Evolutionary conservation across 768 basidiomycete species (phyloP), one percentile per base, ranked within the genome.

Genomic region (Pleurotus tuber-regium): DNA sequence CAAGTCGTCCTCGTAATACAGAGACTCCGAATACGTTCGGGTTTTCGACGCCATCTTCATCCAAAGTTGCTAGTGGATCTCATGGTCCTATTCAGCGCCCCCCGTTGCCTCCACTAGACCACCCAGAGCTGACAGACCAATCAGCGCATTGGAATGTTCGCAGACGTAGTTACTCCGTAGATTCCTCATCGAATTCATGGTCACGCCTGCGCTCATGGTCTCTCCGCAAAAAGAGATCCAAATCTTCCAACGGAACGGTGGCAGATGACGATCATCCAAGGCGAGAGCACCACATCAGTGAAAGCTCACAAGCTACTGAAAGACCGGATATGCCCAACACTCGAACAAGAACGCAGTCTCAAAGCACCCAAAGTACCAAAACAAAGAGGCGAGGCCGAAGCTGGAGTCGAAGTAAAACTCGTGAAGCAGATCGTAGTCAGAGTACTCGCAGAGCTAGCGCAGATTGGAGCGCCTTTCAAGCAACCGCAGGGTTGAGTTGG

Each of bases 391-490:
- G 38, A 19, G 25, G 35, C 19, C 44, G 39, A 42, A 51, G 18
- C 14, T 42, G 40, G 40, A 51, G 26, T 38, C 24, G 25, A 10
- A 43, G 19, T 14, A 46, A 26, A 16, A 29, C 8, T 12, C 4
- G 25, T 18, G 4, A 46, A 26, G 29, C 24, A 8, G 24, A 29
- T 12, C 66, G 63, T 46, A 64, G 63, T 25, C 61, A 52, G 12
- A 67, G 67, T 51, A 71, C 68, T 44, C 69, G 83, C 59, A 72
- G 82, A 39, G 66, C 68, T 39, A 84, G 83, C 57, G 82, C 83
- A 23, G 82, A 84, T 44, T 83, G 78, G 68, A 80, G 71, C 42
- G 71, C 80, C 14, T 61, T 71, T 48, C 76, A 78, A 58, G 82
- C 78, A 29, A 56, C 53, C 46, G 66, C 60, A 8, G 69, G 61